A percentile compares a stretch with the other conserved stretches of the same genome.
phyloP scores from a whole-genome alignment of 108 stramenopile genomes.

The Pseudonitzschia multistriata region DNA sequence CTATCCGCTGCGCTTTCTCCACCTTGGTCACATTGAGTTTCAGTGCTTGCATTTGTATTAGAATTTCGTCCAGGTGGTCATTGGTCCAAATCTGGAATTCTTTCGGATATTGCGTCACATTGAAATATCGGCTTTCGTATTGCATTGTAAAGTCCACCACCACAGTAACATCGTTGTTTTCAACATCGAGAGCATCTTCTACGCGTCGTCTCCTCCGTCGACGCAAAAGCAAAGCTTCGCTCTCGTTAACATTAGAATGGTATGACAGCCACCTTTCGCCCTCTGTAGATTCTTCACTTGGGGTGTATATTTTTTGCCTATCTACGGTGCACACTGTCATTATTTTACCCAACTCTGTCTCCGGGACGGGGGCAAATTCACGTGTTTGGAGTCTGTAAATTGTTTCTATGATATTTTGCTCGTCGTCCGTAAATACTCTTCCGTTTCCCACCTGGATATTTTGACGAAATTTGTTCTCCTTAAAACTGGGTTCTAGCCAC shows the following conservation, averaged over 20 bases:
- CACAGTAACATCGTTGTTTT: neutral
- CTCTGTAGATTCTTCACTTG: neutral
- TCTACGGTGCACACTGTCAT: slow-evolving; percentile 9
- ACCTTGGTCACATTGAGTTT: slow-evolving; percentile 43
- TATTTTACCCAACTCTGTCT: neutral
- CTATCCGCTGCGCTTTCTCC: neutral
- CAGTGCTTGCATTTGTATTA: slow-evolving; percentile 38
- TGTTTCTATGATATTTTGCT: slow-evolving; percentile 15
- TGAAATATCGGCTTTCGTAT: slow-evolving; percentile 44
- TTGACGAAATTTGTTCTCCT: slow-evolving; percentile 28
- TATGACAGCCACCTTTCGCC: neutral
- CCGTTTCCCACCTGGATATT: slow-evolving; percentile 27
- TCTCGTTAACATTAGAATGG: neutral
- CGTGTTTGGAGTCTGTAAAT: slow-evolving; percentile 34
- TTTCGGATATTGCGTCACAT: slow-evolving; percentile 44
- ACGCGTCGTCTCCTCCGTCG: neutral
- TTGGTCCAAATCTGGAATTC: slow-evolving; percentile 54
- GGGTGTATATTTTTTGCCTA: neutral
- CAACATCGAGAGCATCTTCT: neutral
- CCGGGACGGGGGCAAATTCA: slow-evolving; percentile 20
- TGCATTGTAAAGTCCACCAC: slow-evolving; percentile 42
- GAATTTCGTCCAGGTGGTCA: slow-evolving; percentile 33
- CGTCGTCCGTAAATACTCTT: slow-evolving; percentile 19
- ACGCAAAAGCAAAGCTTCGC: neutral
- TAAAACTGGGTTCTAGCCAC: slow-evolving; percentile 1